Base-by-base conservation (phyloP, 148 eudicot genomes). In the Camellia japonica region DNA sequence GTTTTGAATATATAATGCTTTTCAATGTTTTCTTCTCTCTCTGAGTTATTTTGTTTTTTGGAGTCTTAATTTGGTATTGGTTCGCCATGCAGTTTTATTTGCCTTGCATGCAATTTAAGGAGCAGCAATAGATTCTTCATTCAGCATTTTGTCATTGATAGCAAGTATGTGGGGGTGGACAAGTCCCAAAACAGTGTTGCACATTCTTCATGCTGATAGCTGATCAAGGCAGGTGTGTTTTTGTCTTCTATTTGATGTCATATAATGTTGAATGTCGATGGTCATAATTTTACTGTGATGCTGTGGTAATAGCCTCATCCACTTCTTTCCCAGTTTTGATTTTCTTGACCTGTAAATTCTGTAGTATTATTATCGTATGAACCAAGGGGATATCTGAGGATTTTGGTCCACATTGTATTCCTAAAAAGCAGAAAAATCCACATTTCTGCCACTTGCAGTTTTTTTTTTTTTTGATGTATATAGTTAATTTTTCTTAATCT, bases 81-180 rank as follows among this genome's bases (percentile, higher is more conserved):
- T 61, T 75, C 19, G 73, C n/a, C 76, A 62, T 84, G 89, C 89
- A 87, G 89, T 84, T n/a, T 59, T 87, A 51, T 78, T 87, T 63
- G 75, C 80, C 13, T 11, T 87, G 56, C 80, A 72, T 75, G 80
- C 82, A 55, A 82, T 84, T 70, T 87, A 76, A 80, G 73, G 62
- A 47, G 78, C 68, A 67, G 15, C 38, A 63, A 61, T 46, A 60
- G 55, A 42, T 46, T 56, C 70, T 13, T 44, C 20, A 5, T 68
- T 62, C 8, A 69, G 73, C 59, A 68, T 61, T 42, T 66, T 46
- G 46, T 65, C 43, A 55, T 56, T 46, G 8, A 18, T 59, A 14
- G 41, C 38, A 11, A 0, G 19, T 44, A 41, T 62, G 41, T 61
- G 49, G 77, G 16, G 52, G 38, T 60, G 58, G 65, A 43, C 11